phyloP scores from a whole-genome alignment of 345 rosid genomes.

The Salix caprea region DNA sequence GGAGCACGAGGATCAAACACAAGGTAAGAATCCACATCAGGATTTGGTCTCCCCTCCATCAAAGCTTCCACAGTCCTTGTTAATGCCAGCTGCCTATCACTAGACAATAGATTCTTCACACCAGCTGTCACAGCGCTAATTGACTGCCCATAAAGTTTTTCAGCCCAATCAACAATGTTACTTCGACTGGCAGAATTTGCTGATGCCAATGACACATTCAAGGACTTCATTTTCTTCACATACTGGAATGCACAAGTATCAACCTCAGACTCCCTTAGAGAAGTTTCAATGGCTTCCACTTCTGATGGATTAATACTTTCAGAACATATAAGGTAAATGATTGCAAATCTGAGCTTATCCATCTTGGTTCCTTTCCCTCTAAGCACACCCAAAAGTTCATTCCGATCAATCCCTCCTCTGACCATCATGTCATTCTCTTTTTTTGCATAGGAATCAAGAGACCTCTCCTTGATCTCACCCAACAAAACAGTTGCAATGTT shows the following conservation, averaged over 20 bases:
- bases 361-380: constrained; percentile 84
- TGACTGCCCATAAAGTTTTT: constrained; percentile 90
- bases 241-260: constrained; percentile 87
- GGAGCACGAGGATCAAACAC: constrained; percentile 92
- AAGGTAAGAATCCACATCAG: constrained; percentile 80
- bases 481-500: constrained; percentile 84
- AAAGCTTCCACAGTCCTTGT: constrained; percentile 88
- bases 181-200: constrained; percentile 86
- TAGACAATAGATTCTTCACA: constrained; percentile 83
- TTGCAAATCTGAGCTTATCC: constrained; percentile 93
- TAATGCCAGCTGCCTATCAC: constrained; percentile 83
- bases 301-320: constrained; percentile 81
- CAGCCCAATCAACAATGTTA: constrained; percentile 99
- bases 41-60: constrained; percentile 91
- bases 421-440: constrained; percentile 93
- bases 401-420: constrained; percentile 74
- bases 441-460: constrained; percentile 83
- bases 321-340: constrained; percentile 78
- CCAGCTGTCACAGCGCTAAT: constrained; percentile 97
- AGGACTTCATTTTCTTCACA: constrained; percentile 89
- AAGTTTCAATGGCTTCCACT: constrained; percentile 85
- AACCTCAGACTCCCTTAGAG: constrained; percentile 76
- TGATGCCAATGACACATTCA: constrained; percentile 83
- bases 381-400: constrained; percentile 63
- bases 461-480: constrained; percentile 95